phyloP scores from a whole-genome alignment of 225 moss, liverwort and hornwort genomes.

The Pleurozium schreberi region DNA sequence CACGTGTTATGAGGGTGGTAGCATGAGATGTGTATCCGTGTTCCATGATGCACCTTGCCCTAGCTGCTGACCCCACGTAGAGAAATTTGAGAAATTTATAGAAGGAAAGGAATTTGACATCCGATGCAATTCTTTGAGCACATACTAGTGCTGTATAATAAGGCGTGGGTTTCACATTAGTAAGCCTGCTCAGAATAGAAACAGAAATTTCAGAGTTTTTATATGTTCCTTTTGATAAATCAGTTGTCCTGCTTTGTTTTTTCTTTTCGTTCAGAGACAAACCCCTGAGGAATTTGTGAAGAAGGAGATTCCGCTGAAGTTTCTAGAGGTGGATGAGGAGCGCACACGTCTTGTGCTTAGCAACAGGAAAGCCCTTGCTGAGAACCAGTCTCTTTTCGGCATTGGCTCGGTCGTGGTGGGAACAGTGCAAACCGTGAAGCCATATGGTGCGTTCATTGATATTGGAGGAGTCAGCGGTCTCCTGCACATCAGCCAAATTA shows the following conservation, averaged over 20 bases:
- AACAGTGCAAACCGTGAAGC: conserved; percentile 50
- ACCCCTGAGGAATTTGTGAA: conserved; percentile 35
- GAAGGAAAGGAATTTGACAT: not conserved
- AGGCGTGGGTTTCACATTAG: not conserved
- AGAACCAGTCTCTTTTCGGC: conserved; percentile 42
- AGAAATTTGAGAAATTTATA: not conserved
- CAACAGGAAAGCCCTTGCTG: conserved; percentile 53
- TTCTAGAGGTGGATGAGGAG: conserved; percentile 60
- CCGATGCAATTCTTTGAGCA: not conserved
- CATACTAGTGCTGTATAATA: not conserved
- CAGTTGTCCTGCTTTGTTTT: not conserved
- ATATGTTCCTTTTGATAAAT: not conserved
- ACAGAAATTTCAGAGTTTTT: not conserved
- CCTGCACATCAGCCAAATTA: conserved; percentile 93
- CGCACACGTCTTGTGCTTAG: conserved; percentile 53
- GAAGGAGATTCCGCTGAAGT: conserved; percentile 47
- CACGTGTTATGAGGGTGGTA: not conserved
- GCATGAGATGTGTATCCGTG: not conserved
- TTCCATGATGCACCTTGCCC: not conserved
- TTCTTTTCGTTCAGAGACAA: conserved; percentile 16
- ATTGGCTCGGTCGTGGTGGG: conserved; percentile 53
- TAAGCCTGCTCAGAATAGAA: not conserved
- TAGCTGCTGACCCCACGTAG: not conserved
- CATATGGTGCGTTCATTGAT: conserved; percentile 67
- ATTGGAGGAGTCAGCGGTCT: conserved; percentile 94